phyloP scores from a whole-genome alignment of 2,329 filamentous ascomycete species.

The Fusarium pseudograminearum region DNA sequence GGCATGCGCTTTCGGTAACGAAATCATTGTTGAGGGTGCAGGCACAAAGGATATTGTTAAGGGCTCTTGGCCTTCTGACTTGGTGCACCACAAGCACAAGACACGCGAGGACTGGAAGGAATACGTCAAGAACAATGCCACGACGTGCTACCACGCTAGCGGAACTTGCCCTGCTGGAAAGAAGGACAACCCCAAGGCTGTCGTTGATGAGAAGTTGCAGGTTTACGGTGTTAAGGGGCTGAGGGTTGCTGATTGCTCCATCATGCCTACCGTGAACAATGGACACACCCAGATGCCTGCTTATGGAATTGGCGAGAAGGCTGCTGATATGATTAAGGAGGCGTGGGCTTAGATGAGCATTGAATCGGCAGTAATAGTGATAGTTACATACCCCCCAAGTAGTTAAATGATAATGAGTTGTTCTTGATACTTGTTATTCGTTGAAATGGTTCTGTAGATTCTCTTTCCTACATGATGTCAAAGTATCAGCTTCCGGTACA shows the following conservation, averaged over 20 bases:
- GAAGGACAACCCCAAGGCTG: conserved; percentile 62
- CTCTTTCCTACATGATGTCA: neutral
- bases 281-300: conserved; percentile 67
- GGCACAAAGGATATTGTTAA: conserved; percentile 70
- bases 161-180: conserved; percentile 53
- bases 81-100: conserved; percentile 64
- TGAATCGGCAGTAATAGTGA: neutral
- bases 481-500: neutral
- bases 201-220: conserved; percentile 65
- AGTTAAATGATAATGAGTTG: conserved; percentile 3
- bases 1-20: conserved; percentile 69
- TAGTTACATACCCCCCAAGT: neutral
- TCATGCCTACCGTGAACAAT: conserved; percentile 64
- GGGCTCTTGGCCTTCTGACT: conserved; percentile 67
- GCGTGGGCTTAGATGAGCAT: conserved; percentile 22
- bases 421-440: neutral
- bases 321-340: conserved; percentile 61
- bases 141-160: conserved; percentile 60
- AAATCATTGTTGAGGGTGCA: conserved; percentile 68
- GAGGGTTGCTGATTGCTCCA: conserved; percentile 65
- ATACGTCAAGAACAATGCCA: conserved; percentile 69
- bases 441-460: neutral
- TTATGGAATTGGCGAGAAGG: conserved; percentile 68
- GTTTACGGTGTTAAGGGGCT: conserved; percentile 65
- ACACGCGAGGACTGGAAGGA: conserved; percentile 66